A percentile compares a stretch with the other conserved stretches of the same genome.
Evolutionary conservation across 179 eudicot species (phyloP).

Genomic region (Sideroxylon spinosum): DNA sequence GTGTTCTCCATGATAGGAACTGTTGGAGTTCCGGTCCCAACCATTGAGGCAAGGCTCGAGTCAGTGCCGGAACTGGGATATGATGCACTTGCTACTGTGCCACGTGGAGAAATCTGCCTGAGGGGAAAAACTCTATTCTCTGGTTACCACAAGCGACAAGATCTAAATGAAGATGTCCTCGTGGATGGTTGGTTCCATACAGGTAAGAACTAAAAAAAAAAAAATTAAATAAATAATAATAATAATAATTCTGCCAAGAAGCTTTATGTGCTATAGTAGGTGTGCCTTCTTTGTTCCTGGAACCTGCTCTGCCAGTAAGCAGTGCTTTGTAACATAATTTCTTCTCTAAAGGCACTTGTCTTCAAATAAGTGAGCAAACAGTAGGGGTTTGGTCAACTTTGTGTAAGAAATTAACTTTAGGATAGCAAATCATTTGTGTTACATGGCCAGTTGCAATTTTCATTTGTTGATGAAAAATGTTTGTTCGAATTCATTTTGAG

Average conservation of each 20-base stretch:
- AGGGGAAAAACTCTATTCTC: conserved; percentile 87
- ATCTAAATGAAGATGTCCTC: conserved; percentile 59
- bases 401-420: no score
- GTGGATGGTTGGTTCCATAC: conserved; percentile 97
- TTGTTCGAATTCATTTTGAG: no score
- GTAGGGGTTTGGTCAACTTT: no score
- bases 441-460: no score
- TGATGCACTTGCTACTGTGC: conserved; percentile 65
- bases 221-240: no score
- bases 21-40: conserved; percentile 83
- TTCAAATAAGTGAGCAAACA: no score
- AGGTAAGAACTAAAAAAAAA: conserved; percentile 36
- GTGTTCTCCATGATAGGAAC: conserved; percentile 77
- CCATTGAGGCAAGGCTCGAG: conserved; percentile 88
- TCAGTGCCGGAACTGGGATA: conserved; percentile 95
- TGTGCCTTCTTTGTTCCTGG: not conserved
- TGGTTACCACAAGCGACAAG: conserved; percentile 81
- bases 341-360: no score
- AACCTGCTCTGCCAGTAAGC: not conserved
- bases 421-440: no score
- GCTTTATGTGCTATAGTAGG: not conserved
- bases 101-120: conserved; percentile 92
- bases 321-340: no score
- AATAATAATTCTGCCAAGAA: not conserved
- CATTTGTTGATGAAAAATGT: no score